Conservation (phyloP, 2,329 filamentous ascomycete species). For the Aureobasidium leucospermi region DNA sequence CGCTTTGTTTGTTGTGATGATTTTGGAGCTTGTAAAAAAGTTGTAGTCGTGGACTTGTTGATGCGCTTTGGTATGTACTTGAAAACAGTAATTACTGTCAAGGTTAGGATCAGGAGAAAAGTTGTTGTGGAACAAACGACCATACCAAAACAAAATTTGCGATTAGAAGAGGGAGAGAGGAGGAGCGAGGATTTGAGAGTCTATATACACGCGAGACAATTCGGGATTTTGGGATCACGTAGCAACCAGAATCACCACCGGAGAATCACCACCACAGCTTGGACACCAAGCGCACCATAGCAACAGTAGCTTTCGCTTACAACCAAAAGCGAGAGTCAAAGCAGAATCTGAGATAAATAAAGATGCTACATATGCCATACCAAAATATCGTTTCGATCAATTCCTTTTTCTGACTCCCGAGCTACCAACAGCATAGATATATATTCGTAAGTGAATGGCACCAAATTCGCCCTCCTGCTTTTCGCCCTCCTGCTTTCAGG, state of each 20-base stretch:
- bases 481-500: too few relatives aligned
- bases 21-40: background rate
- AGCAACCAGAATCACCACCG: background rate
- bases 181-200: background rate
- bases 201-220: background rate
- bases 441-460: too few relatives aligned
- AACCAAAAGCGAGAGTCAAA: background rate
- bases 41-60: background rate
- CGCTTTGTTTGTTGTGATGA: conserved; percentile 1
- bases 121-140: background rate
- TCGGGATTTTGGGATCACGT: background rate
- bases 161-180: background rate
- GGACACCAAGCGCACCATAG: background rate
- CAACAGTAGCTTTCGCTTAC: background rate
- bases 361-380: background rate
- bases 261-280: background rate
- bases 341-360: background rate
- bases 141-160: background rate
- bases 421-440: too few relatives aligned
- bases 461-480: too few relatives aligned
- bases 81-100: background rate
- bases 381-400: background rate
- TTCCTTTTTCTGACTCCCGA: too few relatives aligned
- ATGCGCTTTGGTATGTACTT: background rate
- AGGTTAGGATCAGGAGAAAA: background rate